Conservation (phyloP, 192 early-diverging fungal species). For the Pilaira anomala region DNA sequence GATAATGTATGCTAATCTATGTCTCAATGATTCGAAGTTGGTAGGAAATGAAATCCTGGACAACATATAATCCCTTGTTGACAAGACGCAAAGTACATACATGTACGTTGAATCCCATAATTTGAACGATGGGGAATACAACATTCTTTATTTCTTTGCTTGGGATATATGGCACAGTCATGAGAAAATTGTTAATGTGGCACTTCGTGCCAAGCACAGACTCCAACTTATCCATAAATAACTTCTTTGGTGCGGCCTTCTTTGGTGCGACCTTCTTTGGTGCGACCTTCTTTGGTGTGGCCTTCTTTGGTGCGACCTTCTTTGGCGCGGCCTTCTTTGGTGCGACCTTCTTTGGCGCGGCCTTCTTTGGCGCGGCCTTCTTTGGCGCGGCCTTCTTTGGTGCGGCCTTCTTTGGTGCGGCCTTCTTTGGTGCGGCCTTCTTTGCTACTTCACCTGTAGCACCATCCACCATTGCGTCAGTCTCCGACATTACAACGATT, state of each 20-base stretch:
- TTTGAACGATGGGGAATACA: neutral
- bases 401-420: neutral
- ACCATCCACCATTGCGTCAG: neutral
- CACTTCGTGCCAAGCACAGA: neutral
- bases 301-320: neutral
- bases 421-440: neutral
- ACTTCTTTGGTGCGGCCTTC: neutral
- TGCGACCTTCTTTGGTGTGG: neutral
- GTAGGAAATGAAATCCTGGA: neutral
- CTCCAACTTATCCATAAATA: neutral
- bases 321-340: neutral
- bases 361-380: neutral
- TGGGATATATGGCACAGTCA: neutral
- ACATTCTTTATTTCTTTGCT: neutral
- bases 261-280: neutral
- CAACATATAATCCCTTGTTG: neutral
- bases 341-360: neutral
- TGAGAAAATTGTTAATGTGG: neutral
- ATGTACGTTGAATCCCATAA: slow-evolving; percentile 2
- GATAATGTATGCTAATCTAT: neutral
- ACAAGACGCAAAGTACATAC: neutral
- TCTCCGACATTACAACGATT: neutral
- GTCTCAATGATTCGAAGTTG: neutral
- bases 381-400: neutral
- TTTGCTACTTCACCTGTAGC: neutral